Base-by-base conservation (phyloP, 2,329 filamentous ascomycete genomes). In the Colletotrichum melonis region DNA sequence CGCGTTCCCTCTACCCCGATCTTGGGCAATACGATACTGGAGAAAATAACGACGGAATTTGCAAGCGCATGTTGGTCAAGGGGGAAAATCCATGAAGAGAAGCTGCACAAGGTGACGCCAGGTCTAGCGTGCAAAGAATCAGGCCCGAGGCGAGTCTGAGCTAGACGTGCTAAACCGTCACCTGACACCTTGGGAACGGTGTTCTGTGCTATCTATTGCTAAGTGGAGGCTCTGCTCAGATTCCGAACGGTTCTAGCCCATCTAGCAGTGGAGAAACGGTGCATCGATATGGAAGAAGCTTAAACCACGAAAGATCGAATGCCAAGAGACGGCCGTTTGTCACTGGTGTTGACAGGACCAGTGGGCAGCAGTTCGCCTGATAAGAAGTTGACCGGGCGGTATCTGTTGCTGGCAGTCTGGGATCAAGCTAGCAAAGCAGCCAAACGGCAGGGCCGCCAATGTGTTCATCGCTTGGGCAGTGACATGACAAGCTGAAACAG, bases 401-500 rank as follows among this genome's bases (percentile, higher is more conserved):
- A 32, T 64, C 19, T 32, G 46, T 3, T 22, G 9, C 28, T 11
- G 12, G 24, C 35, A 26, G 22, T 5, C 22, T 49, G 19, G 63
- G 22, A 42, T 63, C 38, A 14, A 19, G 42, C 52, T 30, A 24
- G 32, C 38, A 19, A 66, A 22, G 42, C 19, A 32, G 46, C 32
- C 56, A 32, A 46, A 6, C n/a, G 59, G 32, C 65, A 57, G n/a
- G 58, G 38, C 26, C 38, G 60, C 52, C 46, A 35, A 65, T 60
- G 70, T 38, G 60, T 65, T 69, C 55, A 28, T 65, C 71, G 67
- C 67, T 73, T 63, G 67, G 67, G 49, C 62, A 26, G 63, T n/a
- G 32, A 38, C 5, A 49, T 67, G 63, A 30, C 16, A 38, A 16
- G 55, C 63, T 62, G 71, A 73, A 66, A 70, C 67, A 46, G 56